These are phyloP conservation scores for Zygosaccharomyces sapae DNA, from an alignment of 1,139 yeast species.

Conservation along the genomic window DNA sequence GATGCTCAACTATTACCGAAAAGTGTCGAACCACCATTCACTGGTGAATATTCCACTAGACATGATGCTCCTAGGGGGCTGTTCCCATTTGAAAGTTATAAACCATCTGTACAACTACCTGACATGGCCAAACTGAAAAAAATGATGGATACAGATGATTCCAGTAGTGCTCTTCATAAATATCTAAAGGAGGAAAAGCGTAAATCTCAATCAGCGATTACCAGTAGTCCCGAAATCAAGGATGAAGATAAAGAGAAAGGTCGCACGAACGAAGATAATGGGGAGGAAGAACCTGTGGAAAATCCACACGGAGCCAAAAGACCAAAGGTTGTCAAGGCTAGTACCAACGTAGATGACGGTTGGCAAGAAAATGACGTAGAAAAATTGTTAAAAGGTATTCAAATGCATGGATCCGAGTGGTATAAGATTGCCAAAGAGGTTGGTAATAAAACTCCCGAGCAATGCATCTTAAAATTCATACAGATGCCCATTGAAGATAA, in stretches of 20 bases:
- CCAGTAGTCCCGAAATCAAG: constrained; percentile 7
- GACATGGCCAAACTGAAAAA: constrained; percentile 56
- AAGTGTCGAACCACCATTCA: constrained; percentile 64
- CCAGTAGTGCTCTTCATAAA: constrained; percentile 23
- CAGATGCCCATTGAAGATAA: constrained; percentile 79
- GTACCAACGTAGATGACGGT: constrained; percentile 39
- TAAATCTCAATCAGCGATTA: constrained; percentile 7
- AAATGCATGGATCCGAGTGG: constrained; percentile 67
- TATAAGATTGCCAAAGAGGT: constrained; percentile 60
- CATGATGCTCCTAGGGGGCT: constrained; percentile 92
- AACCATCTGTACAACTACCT: constrained; percentile 50
- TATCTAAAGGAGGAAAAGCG: constrained; percentile 23
- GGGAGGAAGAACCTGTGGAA: constrained; percentile 8
- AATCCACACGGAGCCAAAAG: constrained; percentile 37
- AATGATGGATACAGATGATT: constrained; percentile 39
- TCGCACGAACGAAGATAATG: constrained; percentile 13
- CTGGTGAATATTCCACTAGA: constrained; percentile 63
- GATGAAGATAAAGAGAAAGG: constrained; percentile 23
- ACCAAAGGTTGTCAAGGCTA: constrained; percentile 39
- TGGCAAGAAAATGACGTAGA: constrained; percentile 67
- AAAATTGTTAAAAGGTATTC: constrained; percentile 57
- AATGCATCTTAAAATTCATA: constrained; percentile 74
- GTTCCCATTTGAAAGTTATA: constrained; percentile 85
- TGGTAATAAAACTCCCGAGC: constrained; percentile 71
- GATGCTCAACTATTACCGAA: constrained; percentile 61